These are phyloP conservation scores for Jamesozyma gamospora DNA, from an alignment of 805 yeast genomes.

Conservation along the genomic window DNA sequence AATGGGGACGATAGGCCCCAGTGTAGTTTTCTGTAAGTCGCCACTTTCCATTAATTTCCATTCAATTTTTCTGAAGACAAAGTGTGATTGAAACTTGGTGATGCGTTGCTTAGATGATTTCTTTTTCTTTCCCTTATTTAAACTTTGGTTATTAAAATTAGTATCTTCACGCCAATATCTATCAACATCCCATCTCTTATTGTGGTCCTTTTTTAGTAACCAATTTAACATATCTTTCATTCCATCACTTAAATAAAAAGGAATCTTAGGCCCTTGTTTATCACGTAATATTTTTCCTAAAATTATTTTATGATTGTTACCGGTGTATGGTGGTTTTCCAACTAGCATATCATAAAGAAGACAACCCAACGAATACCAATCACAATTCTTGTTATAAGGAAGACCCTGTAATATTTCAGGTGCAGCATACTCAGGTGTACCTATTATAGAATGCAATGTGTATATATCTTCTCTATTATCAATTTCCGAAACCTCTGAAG, in stretches of 20 bases:
- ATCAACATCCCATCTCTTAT: conserved; percentile 53
- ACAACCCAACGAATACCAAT: conserved; percentile 90
- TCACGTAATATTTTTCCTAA: conserved; percentile 66
- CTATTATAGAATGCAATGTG: conserved; percentile 32
- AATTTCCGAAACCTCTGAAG: conserved; percentile 1
- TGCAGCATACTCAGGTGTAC: conserved; percentile 52
- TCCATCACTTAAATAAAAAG: conserved; percentile 67
- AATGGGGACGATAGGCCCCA: conserved; percentile 76
- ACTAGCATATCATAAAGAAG: conserved; percentile 69
- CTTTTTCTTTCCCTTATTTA: conserved; percentile 11
- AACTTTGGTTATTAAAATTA: conserved; percentile 6
- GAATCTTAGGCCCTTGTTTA: conserved; percentile 43
- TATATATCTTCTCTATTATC: conserved; percentile 23
- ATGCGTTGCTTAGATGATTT: conserved; percentile 24
- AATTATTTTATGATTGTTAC: conserved; percentile 64
- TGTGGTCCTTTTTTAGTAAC: conserved; percentile 58
- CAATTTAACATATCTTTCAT: conserved; percentile 67
- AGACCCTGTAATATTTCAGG: conserved; percentile 79
- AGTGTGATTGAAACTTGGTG: conserved; percentile 44
- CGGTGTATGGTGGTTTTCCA: conserved; percentile 85
- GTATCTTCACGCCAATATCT: conserved; percentile 35
- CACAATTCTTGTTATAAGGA: conserved; percentile 69
- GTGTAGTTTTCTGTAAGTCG: conserved; percentile 32
- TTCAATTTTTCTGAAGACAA: conserved; percentile 66
- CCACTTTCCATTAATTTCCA: conserved; percentile 53